These are phyloP conservation scores for Didymella glomerata DNA, from an alignment of 2,329 filamentous ascomycete species.

Conservation along the genomic window DNA sequence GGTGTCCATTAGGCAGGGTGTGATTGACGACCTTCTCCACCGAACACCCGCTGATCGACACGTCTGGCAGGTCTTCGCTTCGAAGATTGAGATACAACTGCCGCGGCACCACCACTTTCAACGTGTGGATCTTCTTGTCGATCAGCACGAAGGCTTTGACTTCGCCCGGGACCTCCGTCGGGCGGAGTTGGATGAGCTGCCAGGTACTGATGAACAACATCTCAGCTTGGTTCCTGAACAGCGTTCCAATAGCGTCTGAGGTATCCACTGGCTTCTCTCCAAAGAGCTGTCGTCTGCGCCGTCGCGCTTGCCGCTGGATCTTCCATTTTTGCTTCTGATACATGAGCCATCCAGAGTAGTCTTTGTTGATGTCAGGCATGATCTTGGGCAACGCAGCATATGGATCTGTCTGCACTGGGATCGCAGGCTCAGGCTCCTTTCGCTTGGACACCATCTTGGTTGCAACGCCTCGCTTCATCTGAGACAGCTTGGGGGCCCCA, in stretches of 20 bases:
- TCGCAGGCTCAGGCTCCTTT: conserved; percentile 56
- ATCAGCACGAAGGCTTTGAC: conserved; percentile 91
- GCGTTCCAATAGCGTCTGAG: conserved; percentile 69
- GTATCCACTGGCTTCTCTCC: conserved; percentile 76
- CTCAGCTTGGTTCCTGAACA: conserved; percentile 93
- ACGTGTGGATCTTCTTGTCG: conserved; percentile 85
- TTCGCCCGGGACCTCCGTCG: conserved; percentile 84
- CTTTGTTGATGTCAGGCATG: conserved; percentile 84
- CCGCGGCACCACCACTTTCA: conserved; percentile 89
- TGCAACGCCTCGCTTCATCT: conserved; percentile 52
- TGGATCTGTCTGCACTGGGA: conserved; percentile 72
- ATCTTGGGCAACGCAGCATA: conserved; percentile 81
- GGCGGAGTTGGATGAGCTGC: conserved; percentile 88
- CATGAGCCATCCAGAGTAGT: conserved; percentile 86
- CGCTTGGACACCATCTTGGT: conserved; percentile 60
- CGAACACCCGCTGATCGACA: conserved; percentile 83
- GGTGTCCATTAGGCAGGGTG: conserved; percentile 92
- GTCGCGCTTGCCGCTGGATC: conserved; percentile 89
- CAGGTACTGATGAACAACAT: conserved; percentile 89
- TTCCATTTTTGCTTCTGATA: conserved; percentile 99
- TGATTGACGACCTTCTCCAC: conserved; percentile 94
- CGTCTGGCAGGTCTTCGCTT: conserved; percentile 83
- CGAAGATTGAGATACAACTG: conserved; percentile 93
- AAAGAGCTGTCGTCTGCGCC: conserved; percentile 87
- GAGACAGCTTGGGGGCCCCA: conserved; percentile 64